phyloP scores from a whole-genome alignment of 2,329 filamentous ascomycete species.

The Colletotrichum magnum region DNA sequence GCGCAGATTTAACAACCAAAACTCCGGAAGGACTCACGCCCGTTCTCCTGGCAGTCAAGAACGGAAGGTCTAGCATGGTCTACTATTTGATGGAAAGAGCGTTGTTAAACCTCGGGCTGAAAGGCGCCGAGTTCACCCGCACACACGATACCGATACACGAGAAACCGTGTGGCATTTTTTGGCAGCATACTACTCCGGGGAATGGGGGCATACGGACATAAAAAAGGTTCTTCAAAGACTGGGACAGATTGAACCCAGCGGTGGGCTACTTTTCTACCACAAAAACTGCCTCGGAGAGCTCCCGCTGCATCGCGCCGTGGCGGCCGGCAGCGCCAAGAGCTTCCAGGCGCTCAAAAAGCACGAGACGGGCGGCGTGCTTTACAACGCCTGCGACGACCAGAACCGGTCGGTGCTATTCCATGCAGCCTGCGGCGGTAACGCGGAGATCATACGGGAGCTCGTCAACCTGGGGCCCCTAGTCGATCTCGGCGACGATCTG shows the following conservation, averaged over 20 bases:
- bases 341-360: background rate
- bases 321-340: background rate
- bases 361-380: background rate
- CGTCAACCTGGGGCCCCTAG: background rate
- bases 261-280: conserved; percentile 1
- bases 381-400: background rate
- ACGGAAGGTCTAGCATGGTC: no score
- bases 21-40: no score
- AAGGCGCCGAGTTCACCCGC: no score
- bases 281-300: conserved; percentile 16
- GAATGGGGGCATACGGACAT: background rate
- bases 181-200: background rate
- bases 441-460: background rate
- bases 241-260: background rate
- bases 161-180: conserved; percentile 14
- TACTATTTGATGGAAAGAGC: no score
- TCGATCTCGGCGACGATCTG: conserved; percentile 9
- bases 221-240: background rate
- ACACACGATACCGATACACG: background rate
- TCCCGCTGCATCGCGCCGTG: conserved; percentile 14
- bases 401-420: conserved; percentile 21
- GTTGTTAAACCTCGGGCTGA: no score
- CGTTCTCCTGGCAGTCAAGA: no score
- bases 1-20: no score
- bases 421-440: conserved; percentile 23